Conservation (phyloP, 2,329 filamentous ascomycete species). For the Diplodia seriata region DNA sequence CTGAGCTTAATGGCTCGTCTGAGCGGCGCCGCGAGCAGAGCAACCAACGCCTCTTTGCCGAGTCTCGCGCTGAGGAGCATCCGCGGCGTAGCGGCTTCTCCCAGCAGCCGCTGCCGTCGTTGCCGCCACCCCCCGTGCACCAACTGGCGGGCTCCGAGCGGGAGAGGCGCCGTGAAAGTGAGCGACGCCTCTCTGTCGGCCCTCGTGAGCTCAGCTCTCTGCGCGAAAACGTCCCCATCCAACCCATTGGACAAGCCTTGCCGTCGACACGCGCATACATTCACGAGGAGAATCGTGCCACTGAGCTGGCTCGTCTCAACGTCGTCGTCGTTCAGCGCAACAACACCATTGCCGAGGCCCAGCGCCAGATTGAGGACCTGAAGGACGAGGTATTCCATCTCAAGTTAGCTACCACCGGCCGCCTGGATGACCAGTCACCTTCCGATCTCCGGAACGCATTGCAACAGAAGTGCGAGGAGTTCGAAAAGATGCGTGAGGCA, state of each 20-base stretch:
- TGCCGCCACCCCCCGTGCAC: background rate
- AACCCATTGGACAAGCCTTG: no score
- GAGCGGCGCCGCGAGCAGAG: background rate
- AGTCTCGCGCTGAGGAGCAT: background rate
- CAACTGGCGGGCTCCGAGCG: background rate
- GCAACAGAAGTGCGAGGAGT: conserved; percentile 36
- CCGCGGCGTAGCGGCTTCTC: background rate
- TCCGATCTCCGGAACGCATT: conserved; percentile 21
- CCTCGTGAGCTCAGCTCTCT: background rate
- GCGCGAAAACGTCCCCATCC: background rate
- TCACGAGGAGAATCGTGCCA: conserved; percentile 5
- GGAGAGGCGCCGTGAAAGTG: background rate
- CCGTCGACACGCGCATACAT: background rate
- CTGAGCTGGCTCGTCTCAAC: conserved; percentile 10
- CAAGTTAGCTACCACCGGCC: background rate
- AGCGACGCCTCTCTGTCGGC: conserved; percentile 1
- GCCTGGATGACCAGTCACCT: background rate
- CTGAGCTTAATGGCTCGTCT: background rate
- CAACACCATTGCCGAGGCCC: conserved; percentile 2
- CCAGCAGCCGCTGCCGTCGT: background rate
- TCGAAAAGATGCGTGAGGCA: conserved; percentile 30
- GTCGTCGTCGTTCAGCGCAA: conserved; percentile 13
- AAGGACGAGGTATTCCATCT: background rate
- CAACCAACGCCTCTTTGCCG: background rate
- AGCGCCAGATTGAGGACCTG: background rate